Evolutionary conservation across 148 eudicot species (phyloP).

Genomic region (Silene conica): DNA sequence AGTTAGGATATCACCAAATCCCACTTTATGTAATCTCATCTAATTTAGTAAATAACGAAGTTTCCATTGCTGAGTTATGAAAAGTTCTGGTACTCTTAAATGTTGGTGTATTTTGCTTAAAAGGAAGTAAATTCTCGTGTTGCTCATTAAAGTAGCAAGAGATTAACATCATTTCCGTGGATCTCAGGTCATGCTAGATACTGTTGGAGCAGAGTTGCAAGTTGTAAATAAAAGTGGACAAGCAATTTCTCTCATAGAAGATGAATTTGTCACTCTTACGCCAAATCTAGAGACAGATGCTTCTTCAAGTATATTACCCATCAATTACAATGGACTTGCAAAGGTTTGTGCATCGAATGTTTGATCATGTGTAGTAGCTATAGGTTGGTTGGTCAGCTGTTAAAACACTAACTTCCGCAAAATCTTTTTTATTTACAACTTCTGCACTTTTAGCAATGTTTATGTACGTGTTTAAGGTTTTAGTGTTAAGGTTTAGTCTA

Average conservation of each 20-base stretch:
- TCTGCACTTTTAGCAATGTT: too few relatives aligned
- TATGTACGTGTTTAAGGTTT: too few relatives aligned
- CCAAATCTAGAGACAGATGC: conserved; percentile 64
- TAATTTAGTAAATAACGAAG: not conserved
- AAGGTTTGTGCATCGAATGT: conserved; percentile 33
- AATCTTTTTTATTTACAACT: too few relatives aligned
- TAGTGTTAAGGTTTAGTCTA: too few relatives aligned
- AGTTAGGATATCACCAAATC: not conserved
- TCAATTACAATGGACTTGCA: conserved; percentile 60
- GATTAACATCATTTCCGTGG: not conserved
- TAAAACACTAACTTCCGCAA: too few relatives aligned
- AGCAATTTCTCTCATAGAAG: conserved; percentile 50
- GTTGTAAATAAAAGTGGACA: conserved; percentile 53
- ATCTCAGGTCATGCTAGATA: conserved; percentile 78
- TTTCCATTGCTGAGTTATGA: not conserved
- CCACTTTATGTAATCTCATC: not conserved
- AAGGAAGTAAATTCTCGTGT: too few relatives aligned
- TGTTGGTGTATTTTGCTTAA: too few relatives aligned
- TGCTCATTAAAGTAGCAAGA: not conserved
- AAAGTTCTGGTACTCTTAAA: too few relatives aligned
- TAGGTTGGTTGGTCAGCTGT: too few relatives aligned
- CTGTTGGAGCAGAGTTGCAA: conserved; percentile 79
- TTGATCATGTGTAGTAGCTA: too few relatives aligned
- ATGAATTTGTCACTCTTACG: conserved; percentile 55
- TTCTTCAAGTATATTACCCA: conserved; percentile 56